Percentiles rank a stretch among this genome's conserved stretches.
phyloP scores from a whole-genome alignment of 163 green algal genomes.

The Chlamydomonas reinhardtii region DNA sequence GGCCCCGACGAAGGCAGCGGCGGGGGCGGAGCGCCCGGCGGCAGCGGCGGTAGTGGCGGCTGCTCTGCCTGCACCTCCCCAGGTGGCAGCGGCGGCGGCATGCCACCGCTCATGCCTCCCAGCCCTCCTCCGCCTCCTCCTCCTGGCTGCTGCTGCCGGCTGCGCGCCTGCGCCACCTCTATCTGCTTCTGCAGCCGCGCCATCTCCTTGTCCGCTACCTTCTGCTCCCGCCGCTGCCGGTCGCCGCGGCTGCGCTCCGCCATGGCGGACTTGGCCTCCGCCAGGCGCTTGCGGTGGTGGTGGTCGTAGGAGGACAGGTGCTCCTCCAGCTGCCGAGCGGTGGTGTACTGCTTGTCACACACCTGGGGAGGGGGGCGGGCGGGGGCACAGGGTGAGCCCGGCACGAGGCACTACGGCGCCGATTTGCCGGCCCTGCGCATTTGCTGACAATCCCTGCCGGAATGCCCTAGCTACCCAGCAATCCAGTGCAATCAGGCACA shows the following conservation, averaged over 20 bases:
- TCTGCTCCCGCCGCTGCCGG: slow-evolving; percentile 68
- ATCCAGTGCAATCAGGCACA: too few species aligned
- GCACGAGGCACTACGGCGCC: too few species aligned
- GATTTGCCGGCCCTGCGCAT: too few species aligned
- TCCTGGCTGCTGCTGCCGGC: neutral
- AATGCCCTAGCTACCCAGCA: too few species aligned
- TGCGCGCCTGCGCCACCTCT: slow-evolving; percentile 34
- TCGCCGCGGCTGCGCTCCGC: slow-evolving; percentile 69
- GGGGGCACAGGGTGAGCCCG: neutral
- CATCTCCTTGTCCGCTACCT: slow-evolving; percentile 71
- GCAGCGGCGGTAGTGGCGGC: neutral
- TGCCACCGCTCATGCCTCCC: neutral
- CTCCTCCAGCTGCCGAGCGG: slow-evolving; percentile 83
- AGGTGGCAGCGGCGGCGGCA: neutral
- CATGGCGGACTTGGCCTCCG: slow-evolving; percentile 72
- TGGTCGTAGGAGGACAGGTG: slow-evolving; percentile 93
- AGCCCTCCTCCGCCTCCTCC: neutral
- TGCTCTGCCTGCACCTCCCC: neutral
- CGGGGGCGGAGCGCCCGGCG: neutral
- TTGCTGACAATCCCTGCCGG: too few species aligned
- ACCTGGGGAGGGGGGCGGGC: slow-evolving; percentile 59
- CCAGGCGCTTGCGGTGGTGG: slow-evolving; percentile 89
- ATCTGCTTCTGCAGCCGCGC: slow-evolving; percentile 74
- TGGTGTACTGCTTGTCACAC: slow-evolving; percentile 91
- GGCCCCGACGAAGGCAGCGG: neutral